Evolutionary conservation across 2,329 filamentous ascomycete genomes (phyloP).

Genomic region (Septoria linicola): DNA sequence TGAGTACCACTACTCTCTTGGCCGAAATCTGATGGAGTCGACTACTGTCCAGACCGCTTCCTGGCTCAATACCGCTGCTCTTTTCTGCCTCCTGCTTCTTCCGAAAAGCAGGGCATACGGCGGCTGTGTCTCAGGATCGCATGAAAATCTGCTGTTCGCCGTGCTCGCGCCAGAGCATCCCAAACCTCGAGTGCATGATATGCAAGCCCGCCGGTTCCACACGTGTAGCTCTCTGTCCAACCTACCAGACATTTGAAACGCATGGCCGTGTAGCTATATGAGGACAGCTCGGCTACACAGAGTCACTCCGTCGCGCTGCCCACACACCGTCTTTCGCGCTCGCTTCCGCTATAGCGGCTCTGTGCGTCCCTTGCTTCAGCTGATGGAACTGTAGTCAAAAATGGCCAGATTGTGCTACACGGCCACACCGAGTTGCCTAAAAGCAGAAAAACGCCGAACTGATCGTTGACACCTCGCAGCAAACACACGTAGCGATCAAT

Average conservation of each 20-base stretch:
- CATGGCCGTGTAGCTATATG: background rate
- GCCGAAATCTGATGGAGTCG: background rate
- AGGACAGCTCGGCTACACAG: slow-evolving; percentile 1
- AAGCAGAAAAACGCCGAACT: background rate
- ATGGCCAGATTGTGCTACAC: background rate
- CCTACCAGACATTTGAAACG: slow-evolving; percentile 8
- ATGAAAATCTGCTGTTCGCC: slow-evolving; percentile 11
- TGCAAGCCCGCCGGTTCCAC: slow-evolving; percentile 1
- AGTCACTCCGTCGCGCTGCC: background rate
- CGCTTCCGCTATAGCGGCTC: slow-evolving; percentile 3
- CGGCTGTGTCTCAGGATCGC: slow-evolving; percentile 9
- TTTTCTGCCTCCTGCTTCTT: slow-evolving; percentile 3
- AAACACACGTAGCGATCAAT: background rate
- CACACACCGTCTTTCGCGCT: slow-evolving; percentile 11
- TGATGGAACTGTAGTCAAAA: background rate
- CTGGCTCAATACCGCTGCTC: background rate
- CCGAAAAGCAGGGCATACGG: slow-evolving; percentile 5
- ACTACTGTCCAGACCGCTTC: background rate
- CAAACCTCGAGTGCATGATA: slow-evolving; percentile 6
- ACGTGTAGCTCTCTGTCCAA: slow-evolving; percentile 1
- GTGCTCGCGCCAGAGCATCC: slow-evolving; percentile 17
- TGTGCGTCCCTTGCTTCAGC: slow-evolving; percentile 15
- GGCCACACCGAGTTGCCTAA: background rate
- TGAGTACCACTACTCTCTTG: background rate
- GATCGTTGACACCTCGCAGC: background rate